phyloP scores from a whole-genome alignment of 768 basidiomycete species.

The Leccinum subgranulosum region DNA sequence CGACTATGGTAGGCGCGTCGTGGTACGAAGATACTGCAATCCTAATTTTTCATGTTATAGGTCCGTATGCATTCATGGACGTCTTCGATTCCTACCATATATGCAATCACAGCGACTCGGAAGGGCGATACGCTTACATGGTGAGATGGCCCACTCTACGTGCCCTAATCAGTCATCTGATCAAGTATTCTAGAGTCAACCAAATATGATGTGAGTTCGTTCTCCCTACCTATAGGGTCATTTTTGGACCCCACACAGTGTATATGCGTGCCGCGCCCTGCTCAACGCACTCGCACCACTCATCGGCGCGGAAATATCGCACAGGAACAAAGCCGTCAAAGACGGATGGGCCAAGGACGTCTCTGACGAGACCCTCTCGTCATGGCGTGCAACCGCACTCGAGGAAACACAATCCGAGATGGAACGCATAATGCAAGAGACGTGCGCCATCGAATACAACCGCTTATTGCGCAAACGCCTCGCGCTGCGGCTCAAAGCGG shows the following conservation, averaged over 20 bases:
- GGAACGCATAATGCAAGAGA: slow-evolving; percentile 56
- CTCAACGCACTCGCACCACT: slow-evolving; percentile 79
- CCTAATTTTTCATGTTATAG: slow-evolving; percentile 33
- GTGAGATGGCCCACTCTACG: slow-evolving; percentile 23
- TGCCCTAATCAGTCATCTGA: neutral
- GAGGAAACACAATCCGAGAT: slow-evolving; percentile 56
- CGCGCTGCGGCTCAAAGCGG: slow-evolving; percentile 56
- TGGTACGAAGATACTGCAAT: neutral
- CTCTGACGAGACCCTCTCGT: slow-evolving; percentile 49
- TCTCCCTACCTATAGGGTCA: neutral
- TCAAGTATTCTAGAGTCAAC: slow-evolving; percentile 51
- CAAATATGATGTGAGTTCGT: slow-evolving; percentile 67
- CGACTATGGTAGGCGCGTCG: slow-evolving; percentile 54
- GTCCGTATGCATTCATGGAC: slow-evolving; percentile 95
- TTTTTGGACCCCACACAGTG: slow-evolving; percentile 34
- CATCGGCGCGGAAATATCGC: slow-evolving; percentile 75
- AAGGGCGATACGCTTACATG: slow-evolving; percentile 74
- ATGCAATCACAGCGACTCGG: slow-evolving; percentile 86
- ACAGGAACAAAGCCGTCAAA: slow-evolving; percentile 43
- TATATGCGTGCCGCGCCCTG: slow-evolving; percentile 77
- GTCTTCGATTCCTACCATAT: slow-evolving; percentile 81
- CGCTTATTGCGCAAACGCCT: slow-evolving; percentile 77
- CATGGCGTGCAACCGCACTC: slow-evolving; percentile 59
- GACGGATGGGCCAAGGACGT: slow-evolving; percentile 63
- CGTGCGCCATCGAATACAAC: slow-evolving; percentile 62